Base-by-base conservation (phyloP, 163 green algal genomes). In the Coccomyxa subellipsoidea region DNA sequence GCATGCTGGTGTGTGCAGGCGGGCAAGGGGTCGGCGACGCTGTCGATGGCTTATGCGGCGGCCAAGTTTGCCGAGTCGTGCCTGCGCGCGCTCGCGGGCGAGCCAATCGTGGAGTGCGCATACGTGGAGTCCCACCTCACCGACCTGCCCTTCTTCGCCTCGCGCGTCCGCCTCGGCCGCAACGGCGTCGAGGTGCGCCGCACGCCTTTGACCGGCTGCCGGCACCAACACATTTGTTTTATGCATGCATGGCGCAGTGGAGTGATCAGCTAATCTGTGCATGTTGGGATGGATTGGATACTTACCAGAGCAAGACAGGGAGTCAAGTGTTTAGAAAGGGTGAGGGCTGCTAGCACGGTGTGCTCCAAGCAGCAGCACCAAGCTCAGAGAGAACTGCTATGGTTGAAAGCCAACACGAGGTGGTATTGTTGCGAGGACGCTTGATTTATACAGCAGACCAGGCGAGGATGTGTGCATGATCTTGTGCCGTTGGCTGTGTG, bases 11-110 rank as follows among this genome's bases (percentile, higher is more conserved):
- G 70, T 77, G 18, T 40, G 59, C 80, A 93, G 89, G 90, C 88
- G 18, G 91, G 91, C 38, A 89, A 90, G 83, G 95, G 95, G 15
- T 97, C 92, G 10, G 95, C 95, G 32, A 98, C 95, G 0, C 91
- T 98, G 77, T 97, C 93, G 37, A 98, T 98, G 95, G 95, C 95
- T 0, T 98, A 98, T 79, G 94, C 95, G 0, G 95, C 92, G 29
- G 93, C 94, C 0, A 88, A 92, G 71, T 98, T 98, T 87, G 92
- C 92, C 0, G 91, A 96, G 83, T 92, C 92, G 0, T 93, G 88
- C 75, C 87, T 98, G 83, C 85, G 90, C 36, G 95, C 93, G 35
- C 87, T 98, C 78, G 85, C 90, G 4, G 91, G 97, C 25, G 91
- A 97, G 84, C 35, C 83, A 5, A 87, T 99, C 36, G 85, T 94